Percentiles rank a stretch among this genome's conserved stretches.
phyloP scores from a whole-genome alignment of 2,329 filamentous ascomycete genomes.

The Aspergillus clavatus region DNA sequence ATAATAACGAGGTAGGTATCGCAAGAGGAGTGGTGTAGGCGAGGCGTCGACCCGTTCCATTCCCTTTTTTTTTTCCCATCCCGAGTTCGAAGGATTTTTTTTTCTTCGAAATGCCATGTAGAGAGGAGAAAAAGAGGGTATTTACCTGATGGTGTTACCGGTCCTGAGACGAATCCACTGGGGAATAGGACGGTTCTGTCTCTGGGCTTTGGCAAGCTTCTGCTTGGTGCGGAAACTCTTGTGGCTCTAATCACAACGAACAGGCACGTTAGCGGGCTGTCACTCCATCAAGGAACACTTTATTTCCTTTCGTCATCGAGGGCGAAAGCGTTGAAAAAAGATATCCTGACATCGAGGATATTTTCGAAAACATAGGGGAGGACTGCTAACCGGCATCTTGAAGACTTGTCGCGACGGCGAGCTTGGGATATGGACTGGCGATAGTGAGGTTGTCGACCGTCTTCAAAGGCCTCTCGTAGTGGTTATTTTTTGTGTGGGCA shows the following conservation, averaged over 20 bases:
- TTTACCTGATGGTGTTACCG: conserved; percentile 98
- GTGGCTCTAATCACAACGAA: conserved; percentile 66
- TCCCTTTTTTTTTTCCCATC: not conserved
- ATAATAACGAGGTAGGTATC: not conserved
- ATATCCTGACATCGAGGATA: not conserved
- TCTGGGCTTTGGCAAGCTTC: conserved; percentile 99
- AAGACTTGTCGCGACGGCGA: conserved; percentile 42
- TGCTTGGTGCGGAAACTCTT: conserved; percentile 99
- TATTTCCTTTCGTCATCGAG: not conserved
- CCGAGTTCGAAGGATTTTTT: too few species aligned
- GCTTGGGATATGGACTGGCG: conserved; percentile 33
- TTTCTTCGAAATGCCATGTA: too few species aligned
- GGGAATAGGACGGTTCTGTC: conserved; percentile 99
- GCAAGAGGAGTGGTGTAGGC: not conserved
- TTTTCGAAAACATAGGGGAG: conserved; percentile 1
- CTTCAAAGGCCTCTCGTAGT: conserved; percentile 22
- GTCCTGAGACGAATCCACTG: conserved; percentile 99
- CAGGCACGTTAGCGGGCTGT: conserved; percentile 10
- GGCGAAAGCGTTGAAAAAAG: not conserved
- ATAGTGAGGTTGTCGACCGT: conserved; percentile 33
- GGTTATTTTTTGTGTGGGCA: conserved; percentile 39
- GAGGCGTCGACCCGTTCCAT: too few species aligned
- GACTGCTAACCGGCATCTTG: conserved; percentile 53
- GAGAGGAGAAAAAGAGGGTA: conserved; percentile 20
- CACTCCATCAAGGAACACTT: not conserved